Conservation (phyloP, 345 rosid species). For the Eucalyptus tenuipes region DNA sequence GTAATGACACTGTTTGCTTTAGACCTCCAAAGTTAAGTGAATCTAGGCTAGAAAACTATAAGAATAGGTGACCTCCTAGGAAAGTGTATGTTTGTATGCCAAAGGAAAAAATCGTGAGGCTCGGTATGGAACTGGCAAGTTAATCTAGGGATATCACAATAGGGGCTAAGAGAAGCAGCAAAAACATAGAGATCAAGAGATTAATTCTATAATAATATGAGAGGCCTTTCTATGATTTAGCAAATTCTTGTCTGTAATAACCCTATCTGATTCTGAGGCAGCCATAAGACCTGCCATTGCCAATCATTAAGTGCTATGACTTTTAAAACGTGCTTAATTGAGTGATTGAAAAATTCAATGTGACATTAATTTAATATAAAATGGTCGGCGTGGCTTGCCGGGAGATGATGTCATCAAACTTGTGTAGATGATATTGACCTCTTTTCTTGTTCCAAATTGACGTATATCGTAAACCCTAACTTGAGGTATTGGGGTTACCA, state of each 20-base stretch:
- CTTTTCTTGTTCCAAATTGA: background rate
- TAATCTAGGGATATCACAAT: no score
- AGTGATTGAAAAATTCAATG: background rate
- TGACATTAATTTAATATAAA: no score
- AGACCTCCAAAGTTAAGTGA: no score
- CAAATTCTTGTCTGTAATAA: background rate
- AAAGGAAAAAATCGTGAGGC: no score
- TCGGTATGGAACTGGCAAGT: accelerated
- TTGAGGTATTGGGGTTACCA: background rate
- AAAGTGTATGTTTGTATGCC: no score
- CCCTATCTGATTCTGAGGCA: background rate
- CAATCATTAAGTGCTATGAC: background rate
- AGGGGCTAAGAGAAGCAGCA: background rate
- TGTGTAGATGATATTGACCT: background rate
- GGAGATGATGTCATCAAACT: background rate
- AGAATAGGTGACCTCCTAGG: no score
- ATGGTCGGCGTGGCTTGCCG: background rate
- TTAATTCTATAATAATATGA: background rate
- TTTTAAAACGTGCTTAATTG: background rate
- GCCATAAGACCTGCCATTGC: background rate
- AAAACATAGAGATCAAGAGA: background rate
- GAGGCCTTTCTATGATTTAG: background rate
- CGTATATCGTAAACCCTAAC: background rate
- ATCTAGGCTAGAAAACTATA: no score
- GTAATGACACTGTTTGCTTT: no score